These are phyloP conservation scores for Cryptococcus neoformans DNA, from an alignment of 1,284 basidiomycete species.

Conservation along the genomic window DNA sequence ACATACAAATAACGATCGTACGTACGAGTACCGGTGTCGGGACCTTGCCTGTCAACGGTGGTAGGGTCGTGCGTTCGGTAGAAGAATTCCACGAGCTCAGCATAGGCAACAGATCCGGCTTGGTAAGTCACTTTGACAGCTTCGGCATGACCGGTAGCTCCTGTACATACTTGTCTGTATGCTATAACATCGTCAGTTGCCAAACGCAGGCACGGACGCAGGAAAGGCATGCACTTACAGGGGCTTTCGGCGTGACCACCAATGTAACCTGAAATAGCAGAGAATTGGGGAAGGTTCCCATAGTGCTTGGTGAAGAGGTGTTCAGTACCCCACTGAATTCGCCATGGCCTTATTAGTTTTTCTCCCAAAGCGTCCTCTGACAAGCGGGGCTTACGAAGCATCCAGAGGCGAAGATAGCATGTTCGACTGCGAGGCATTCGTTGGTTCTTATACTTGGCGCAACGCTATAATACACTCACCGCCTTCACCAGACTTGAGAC, in stretches of 20 bases:
- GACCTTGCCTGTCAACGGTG: constrained; percentile 72
- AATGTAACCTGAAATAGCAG: constrained; percentile 75
- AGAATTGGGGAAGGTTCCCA: constrained; percentile 56
- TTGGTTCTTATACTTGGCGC: no score
- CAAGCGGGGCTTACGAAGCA: constrained; percentile 52
- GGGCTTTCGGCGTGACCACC: constrained; percentile 58
- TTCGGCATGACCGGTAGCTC: constrained; percentile 85
- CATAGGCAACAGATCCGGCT: constrained; percentile 70
- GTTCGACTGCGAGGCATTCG: constrained; percentile 50
- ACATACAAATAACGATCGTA: constrained; percentile 36
- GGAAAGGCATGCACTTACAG: constrained; percentile 13
- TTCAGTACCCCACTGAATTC: constrained; percentile 68
- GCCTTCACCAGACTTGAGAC: constrained; percentile 36
- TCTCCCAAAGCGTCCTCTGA: no score
- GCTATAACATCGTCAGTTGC: constrained; percentile 23
- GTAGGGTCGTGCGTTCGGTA: constrained; percentile 95
- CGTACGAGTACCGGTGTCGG: constrained; percentile 66
- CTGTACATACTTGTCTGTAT: constrained; percentile 77
- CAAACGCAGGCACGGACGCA: background rate
- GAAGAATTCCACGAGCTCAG: constrained; percentile 87
- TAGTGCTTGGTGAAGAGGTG: constrained; percentile 82
- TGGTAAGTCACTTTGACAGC: constrained; percentile 83
- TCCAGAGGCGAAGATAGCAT: constrained; percentile 74
- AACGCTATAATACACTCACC: constrained; percentile 23
- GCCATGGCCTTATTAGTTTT: no score